Evolutionary conservation across 345 rosid genomes (phyloP), one percentile per base, ranked within the genome.

Genomic region (Adansonia digitata): DNA sequence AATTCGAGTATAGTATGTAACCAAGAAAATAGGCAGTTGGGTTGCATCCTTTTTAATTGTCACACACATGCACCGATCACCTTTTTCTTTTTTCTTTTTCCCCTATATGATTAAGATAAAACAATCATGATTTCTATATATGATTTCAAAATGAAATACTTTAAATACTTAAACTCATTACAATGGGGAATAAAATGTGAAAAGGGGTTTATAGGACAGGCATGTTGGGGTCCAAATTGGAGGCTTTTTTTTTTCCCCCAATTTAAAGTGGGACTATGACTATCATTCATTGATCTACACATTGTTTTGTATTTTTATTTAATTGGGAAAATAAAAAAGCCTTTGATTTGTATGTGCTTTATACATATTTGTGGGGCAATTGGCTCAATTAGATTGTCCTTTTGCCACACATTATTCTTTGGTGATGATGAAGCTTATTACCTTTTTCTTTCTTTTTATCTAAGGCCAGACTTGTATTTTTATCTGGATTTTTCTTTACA

Each of bases 161-260:
- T 4, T 31, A 31, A n/a, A n/a, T 5, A 61, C 9, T 31, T 14
- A 61, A 8, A n/a, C 4, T 7, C 14, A 13, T 15, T 10, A 2
- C 5, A 64, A 43, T 26, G 55, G 57, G 46, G 1, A 12, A 55
- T 42, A 39, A 74, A 76, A 78, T 80, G 80, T 65, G 86, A 84
- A 86, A 77, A 62, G 79, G 77, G 70, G 78, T 68, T 48, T 70
- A 65, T 61, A 45, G 63, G 64, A 49, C 39, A 71, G 71, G 80
- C 78, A 82, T 81, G 94, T 84, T n/a, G 88, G 34, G 34, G 71
- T 88, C 92, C 94, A 83, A 84, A 81, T 74, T 80, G 79, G 85
- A 77, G 89, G 88, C 88, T 84, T 81, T 84, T 79, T 84, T 81
- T 40, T 6, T 1, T 5, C 0, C 5, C 20, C n/a, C n/a, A n/a